Conservation (phyloP, 177 flowering plant genomes). For the Vitis hybrid region DNA sequence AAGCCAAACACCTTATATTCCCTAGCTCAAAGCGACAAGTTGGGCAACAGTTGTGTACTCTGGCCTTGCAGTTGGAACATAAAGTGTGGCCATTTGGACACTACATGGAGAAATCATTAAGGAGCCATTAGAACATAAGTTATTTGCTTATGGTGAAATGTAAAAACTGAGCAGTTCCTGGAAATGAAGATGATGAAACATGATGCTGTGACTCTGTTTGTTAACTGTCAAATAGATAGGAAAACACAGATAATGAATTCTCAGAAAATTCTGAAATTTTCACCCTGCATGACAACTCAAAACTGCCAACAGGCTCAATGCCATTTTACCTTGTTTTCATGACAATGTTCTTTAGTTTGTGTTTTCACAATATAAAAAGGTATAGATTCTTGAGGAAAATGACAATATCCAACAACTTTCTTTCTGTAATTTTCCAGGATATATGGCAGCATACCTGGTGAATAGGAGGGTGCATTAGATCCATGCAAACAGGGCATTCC, state of each 20-base stretch:
- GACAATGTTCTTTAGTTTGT: too few species aligned
- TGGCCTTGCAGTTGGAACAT: conserved; percentile 48
- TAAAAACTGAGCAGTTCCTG: neutral
- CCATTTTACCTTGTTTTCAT: too few species aligned
- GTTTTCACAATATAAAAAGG: too few species aligned
- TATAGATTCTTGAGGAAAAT: too few species aligned
- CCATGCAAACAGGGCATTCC: conserved; percentile 58
- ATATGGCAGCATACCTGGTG: conserved; percentile 37
- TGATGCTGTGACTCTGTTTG: too few species aligned
- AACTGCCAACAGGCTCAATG: too few species aligned
- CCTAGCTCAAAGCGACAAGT: conserved; percentile 63
- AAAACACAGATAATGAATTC: too few species aligned
- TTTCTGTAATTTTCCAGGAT: too few species aligned
- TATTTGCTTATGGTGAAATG: neutral
- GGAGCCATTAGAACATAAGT: neutral
- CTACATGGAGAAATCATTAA: conserved; percentile 16
- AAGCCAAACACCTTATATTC: conserved; percentile 59
- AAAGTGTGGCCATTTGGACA: conserved; percentile 67
- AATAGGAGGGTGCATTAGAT: conserved; percentile 55
- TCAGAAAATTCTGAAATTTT: too few species aligned
- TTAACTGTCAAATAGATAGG: too few species aligned
- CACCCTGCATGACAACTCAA: too few species aligned
- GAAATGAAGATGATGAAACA: neutral
- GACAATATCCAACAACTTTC: too few species aligned
- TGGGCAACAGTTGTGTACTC: conserved; percentile 48